Conservation (phyloP, 1,284 basidiomycete species). For the Cutaneotrichosporon sp. region DNA sequence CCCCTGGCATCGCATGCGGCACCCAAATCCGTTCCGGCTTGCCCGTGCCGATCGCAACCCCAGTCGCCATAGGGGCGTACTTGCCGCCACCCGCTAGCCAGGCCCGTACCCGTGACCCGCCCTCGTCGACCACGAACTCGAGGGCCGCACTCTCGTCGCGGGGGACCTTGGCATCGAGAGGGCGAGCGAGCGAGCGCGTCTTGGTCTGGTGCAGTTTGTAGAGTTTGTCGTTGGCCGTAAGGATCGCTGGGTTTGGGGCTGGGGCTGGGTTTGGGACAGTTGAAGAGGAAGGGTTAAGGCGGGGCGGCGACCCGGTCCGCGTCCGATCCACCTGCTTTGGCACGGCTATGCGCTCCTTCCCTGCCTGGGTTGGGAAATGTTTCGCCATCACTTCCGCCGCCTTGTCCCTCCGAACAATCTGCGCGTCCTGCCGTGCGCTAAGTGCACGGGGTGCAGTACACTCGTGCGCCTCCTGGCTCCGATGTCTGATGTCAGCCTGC, state of each 20-base stretch:
- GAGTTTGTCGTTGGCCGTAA: constrained; percentile 32
- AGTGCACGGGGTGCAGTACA: constrained; percentile 36
- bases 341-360: constrained; percentile 27
- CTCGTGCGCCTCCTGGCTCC: constrained; percentile 33
- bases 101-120: constrained; percentile 20
- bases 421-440: constrained; percentile 34
- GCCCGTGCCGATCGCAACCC: constrained; percentile 6
- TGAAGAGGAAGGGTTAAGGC: background rate
- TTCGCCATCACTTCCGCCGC: constrained; percentile 37
- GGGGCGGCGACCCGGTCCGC: constrained; percentile 9
- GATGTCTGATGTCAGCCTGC: constrained; percentile 31
- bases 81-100: constrained; percentile 22
- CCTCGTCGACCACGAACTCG: constrained; percentile 34
- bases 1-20: constrained; percentile 32
- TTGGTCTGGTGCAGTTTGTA: constrained; percentile 44
- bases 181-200: constrained; percentile 32
- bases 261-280: background rate
- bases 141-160: constrained; percentile 32
- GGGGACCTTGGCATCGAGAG: constrained; percentile 25
- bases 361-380: constrained; percentile 34
- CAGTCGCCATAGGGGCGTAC: constrained; percentile 22
- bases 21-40: constrained; percentile 32
- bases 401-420: constrained; percentile 25
- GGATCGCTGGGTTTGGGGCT: background rate
- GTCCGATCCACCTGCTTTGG: constrained; percentile 31